Percentiles rank a stretch among this genome's conserved stretches.
phyloP scores from a whole-genome alignment of 768 basidiomycete genomes.

The Candolleomyces eurysporus region DNA sequence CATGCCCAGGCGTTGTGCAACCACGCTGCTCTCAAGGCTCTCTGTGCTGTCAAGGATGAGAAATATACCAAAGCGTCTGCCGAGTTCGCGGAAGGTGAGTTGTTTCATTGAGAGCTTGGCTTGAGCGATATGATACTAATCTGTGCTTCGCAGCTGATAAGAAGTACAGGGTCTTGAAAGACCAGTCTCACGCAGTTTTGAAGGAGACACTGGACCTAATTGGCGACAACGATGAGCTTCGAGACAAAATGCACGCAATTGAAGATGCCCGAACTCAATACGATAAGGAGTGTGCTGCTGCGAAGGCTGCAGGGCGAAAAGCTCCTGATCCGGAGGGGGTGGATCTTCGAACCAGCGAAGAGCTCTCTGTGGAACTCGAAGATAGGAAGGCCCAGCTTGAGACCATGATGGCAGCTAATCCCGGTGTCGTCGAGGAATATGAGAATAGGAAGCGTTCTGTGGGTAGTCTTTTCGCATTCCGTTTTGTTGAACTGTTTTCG shows the following conservation, averaged over 20 bases:
- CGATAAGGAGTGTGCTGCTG: slow-evolving; percentile 32
- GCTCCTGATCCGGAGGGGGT: slow-evolving; percentile 37
- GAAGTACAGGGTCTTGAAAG: too few species aligned
- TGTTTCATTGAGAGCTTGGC: background rate
- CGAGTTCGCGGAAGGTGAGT: slow-evolving; percentile 52
- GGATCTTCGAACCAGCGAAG: slow-evolving; percentile 52
- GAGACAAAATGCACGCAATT: slow-evolving; percentile 25
- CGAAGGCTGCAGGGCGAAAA: slow-evolving; percentile 26
- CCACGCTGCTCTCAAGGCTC: slow-evolving; percentile 53
- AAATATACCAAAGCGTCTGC: slow-evolving; percentile 53
- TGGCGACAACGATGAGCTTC: background rate
- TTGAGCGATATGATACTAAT: too few species aligned
- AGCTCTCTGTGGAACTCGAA: slow-evolving; percentile 60
- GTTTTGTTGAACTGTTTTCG: slow-evolving; percentile 5
- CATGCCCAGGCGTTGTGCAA: slow-evolving; percentile 68
- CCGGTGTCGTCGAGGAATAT: slow-evolving; percentile 77
- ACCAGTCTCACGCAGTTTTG: too few species aligned
- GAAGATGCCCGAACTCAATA: slow-evolving; percentile 41
- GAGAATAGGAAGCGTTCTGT: slow-evolving; percentile 76
- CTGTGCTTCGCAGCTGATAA: too few species aligned
- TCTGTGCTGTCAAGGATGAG: slow-evolving; percentile 57
- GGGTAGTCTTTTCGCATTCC: slow-evolving; percentile 20
- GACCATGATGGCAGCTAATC: slow-evolving; percentile 68
- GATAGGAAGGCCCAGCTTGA: slow-evolving; percentile 66
- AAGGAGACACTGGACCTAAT: background rate